Evolutionary conservation across 1,284 basidiomycete species (phyloP).

Genomic region (Microbotryum lychnidis-dioicae): DNA sequence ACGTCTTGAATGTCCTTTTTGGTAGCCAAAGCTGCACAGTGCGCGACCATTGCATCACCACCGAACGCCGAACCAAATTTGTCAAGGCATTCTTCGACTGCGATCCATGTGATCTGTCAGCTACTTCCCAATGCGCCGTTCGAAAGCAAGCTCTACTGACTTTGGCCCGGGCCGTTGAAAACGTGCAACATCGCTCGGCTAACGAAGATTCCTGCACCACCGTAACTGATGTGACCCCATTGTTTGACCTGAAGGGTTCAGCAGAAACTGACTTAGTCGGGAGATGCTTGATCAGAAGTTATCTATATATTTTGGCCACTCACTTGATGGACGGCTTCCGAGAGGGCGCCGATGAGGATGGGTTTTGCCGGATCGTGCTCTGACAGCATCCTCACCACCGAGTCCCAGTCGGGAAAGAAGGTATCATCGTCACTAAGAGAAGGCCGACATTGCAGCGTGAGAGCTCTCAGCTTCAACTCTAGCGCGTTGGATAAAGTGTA

Average conservation of each 20-base stretch:
- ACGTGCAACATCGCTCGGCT: slow-evolving; percentile 20
- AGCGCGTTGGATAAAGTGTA: not conserved
- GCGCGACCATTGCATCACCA: slow-evolving; percentile 24
- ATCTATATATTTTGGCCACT: not conserved
- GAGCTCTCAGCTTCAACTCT: no score
- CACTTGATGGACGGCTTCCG: slow-evolving; percentile 30
- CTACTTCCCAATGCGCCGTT: no score
- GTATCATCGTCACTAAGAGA: slow-evolving; percentile 34
- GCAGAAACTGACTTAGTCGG: not conserved
- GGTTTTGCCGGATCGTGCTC: slow-evolving; percentile 14
- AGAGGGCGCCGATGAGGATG: slow-evolving; percentile 28
- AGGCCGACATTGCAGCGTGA: not conserved
- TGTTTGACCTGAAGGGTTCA: slow-evolving; percentile 12
- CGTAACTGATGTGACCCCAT: slow-evolving; percentile 32
- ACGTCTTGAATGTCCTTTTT: slow-evolving; percentile 21
- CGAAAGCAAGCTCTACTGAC: slow-evolving; percentile 15
- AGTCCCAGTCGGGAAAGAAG: slow-evolving; percentile 31
- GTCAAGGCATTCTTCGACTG: slow-evolving; percentile 8
- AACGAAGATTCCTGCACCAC: slow-evolving; percentile 32
- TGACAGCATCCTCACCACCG: slow-evolving; percentile 24
- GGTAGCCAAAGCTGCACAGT: slow-evolving; percentile 31
- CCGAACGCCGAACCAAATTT: slow-evolving; percentile 22
- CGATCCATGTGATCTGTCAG: not conserved
- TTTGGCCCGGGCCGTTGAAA: slow-evolving; percentile 26
- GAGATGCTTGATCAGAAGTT: no score